Evolutionary conservation across 225 moss, liverwort and hornwort genomes (phyloP), one percentile per base, ranked within the genome.

Genomic region (Anthoceros angustus): DNA sequence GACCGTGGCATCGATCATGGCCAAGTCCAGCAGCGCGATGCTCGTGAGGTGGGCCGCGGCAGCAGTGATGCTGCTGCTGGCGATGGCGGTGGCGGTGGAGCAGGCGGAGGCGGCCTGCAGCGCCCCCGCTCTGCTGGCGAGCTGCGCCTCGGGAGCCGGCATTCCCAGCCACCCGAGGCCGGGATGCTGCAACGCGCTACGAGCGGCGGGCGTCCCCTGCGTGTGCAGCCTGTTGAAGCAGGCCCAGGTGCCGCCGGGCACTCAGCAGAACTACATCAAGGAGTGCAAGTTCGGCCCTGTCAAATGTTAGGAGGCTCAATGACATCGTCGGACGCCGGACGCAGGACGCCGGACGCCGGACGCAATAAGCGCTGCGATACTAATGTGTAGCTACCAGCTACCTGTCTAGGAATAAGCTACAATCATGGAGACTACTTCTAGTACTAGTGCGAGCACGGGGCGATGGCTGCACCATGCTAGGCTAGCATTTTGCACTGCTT

Each of bases 211-310:
- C n/a, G 8, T 55, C n/a, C 18, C n/a, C 12, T 55, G 55, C n/a
- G 55, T 55, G 10, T 55, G 55, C 55, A 8, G 16, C n/a, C 55
- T 55, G n/a, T 55, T 55, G 55, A 8, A 23, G n/a, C 12, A 12
- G n/a, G 55, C 55, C 55, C 18, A 55, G 1, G 55, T 55, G 12
- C 18, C 18, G 55, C 55, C 18, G 55, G 1, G 0, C 55, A 20
- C 18, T 55, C n/a, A 18, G 55, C 55, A 55, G 55, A 55, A 55
- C 55, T 55, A 55, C 55, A 55, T 55, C 55, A 55, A 55, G 55
- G 18, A 20, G 2, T 55, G 55, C 55, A 9, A 55, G n/a, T 55
- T 55, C 18, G 55, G 55, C 12, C 0, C 16, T 20, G 55, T 5
- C 23, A 18, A 15, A 18, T 55, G 55, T 23, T 55, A 32, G 32